Evolutionary conservation across 768 basidiomycete species (phyloP), one percentile per base, ranked within the genome.

Genomic region (Boletus coccyginus): DNA sequence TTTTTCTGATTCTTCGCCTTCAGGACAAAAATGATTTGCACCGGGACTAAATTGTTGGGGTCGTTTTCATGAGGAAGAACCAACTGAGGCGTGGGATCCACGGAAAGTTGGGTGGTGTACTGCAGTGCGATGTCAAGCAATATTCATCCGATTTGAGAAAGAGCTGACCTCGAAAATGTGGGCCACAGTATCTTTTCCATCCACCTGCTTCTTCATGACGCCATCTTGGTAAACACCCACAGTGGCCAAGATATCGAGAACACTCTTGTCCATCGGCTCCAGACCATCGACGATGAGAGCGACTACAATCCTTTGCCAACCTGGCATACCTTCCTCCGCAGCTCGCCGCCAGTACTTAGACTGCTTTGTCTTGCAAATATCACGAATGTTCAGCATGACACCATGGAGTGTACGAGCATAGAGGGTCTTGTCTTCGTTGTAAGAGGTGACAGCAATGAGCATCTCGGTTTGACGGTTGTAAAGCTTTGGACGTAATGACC

Each of bases 1-100:
- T 96, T 95, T 80, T 94, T 95, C 70, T 91, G 86, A 75, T 96
- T 96, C 77, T 95, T 90, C 8, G 92, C 92, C 73, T 96, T 97
- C 63, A 96, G 74, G 53, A 94, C 85, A 51, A 96, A 81, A 56
- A 96, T 94, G 63, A 97, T 87, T 66, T 93, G 91, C 5, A 97
- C 93, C 0, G 94, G 92, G 3, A 95, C 91, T 33, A 98, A 74
- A 70, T 97, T 97, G 75, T 94, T 92, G 17, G 91, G 84, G 65
- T 97, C 93, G 36, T 92, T 89, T 13, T 85, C 81, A 66, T 92
- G 90, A 39, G 97, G 96, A 27, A 94, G 85, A 46, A 98, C 89
- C 38, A 98, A 81, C 66, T 92, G 90, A 1, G 95, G 95, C 3
- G 88, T 87, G 2, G 93, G 76, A 62, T 96, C 95, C 61, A 99